A percentile compares a stretch with the other conserved stretches of the same genome.
Evolutionary conservation across 148 eudicot genomes (phyloP).

Genomic region (Silene uniflora): DNA sequence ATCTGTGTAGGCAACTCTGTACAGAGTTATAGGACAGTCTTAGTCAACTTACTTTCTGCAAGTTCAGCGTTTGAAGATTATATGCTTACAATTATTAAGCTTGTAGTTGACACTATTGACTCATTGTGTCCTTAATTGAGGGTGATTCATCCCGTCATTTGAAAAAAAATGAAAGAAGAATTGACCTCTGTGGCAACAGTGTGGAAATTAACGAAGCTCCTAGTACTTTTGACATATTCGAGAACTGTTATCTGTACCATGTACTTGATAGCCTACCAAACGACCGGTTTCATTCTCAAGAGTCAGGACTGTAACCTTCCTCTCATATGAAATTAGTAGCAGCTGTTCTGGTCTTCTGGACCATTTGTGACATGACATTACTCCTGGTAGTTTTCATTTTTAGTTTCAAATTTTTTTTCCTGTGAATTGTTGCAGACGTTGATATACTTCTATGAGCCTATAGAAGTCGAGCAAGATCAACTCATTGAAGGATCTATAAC

Average conservation of each 20-base stretch:
- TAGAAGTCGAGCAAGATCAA: slow-evolving; percentile 94
- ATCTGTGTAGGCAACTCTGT: too few species aligned
- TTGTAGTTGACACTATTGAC: too few species aligned
- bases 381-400: not conserved
- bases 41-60: too few species aligned
- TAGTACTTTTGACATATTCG: not conserved
- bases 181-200: too few species aligned
- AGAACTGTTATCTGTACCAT: not conserved
- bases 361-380: not conserved
- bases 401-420: not conserved
- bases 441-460: slow-evolving; percentile 81
- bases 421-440: slow-evolving; percentile 50
- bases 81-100: too few species aligned
- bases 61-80: too few species aligned
- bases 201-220: too few species aligned
- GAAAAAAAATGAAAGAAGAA: too few species aligned
- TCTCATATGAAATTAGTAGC: not conserved
- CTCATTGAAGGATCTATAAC: slow-evolving; percentile 73
- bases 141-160: too few species aligned
- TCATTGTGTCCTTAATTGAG: too few species aligned
- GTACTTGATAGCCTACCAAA: not conserved
- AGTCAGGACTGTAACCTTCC: not conserved
- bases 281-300: not conserved
- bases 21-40: too few species aligned
- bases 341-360: not conserved